Percentiles rank a stretch among this genome's conserved stretches.
Evolutionary conservation across 192 early-diverging fungal genomes (phyloP).

Genomic region (Backusella tarrabulga): DNA sequence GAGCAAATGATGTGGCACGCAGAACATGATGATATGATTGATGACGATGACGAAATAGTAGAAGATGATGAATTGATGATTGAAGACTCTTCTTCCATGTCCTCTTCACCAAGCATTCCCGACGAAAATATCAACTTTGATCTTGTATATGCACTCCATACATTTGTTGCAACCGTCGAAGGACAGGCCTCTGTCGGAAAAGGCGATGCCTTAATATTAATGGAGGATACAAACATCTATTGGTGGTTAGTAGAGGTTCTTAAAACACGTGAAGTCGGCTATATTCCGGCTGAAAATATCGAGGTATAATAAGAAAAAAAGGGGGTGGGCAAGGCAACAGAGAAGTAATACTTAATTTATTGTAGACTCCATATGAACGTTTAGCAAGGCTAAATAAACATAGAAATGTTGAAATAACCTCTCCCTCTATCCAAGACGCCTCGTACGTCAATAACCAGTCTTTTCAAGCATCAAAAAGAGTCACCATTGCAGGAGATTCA

Average conservation of each 20-base stretch:
- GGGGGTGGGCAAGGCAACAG: neutral
- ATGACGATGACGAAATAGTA: conserved; percentile 26
- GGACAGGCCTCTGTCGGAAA: conserved; percentile 75
- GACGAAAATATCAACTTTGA: conserved; percentile 69
- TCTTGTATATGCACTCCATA: conserved; percentile 77
- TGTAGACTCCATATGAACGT: conserved; percentile 71
- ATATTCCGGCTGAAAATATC: conserved; percentile 85
- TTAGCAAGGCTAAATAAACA: conserved; percentile 74
- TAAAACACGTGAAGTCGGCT: conserved; percentile 69
- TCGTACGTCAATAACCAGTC: neutral
- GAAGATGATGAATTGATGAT: conserved; percentile 39
- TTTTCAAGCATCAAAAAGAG: neutral
- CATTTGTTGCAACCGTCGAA: conserved; percentile 78
- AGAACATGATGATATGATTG: conserved; percentile 1
- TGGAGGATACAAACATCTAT: conserved; percentile 81
- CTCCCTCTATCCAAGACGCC: conserved; percentile 13
- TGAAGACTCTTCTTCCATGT: conserved; percentile 36
- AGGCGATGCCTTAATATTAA: conserved; percentile 66
- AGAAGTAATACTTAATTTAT: neutral
- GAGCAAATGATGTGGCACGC: neutral
- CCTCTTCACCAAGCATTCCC: conserved; percentile 43
- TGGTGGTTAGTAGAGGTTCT: conserved; percentile 70
- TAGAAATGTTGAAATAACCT: conserved; percentile 57
- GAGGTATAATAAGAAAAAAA: conserved; percentile 46
- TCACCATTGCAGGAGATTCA: conserved; percentile 26